Evolutionary conservation across 2,329 filamentous ascomycete species (phyloP), one percentile per base, ranked within the genome.

Genomic region (Colletotrichum abscissum): DNA sequence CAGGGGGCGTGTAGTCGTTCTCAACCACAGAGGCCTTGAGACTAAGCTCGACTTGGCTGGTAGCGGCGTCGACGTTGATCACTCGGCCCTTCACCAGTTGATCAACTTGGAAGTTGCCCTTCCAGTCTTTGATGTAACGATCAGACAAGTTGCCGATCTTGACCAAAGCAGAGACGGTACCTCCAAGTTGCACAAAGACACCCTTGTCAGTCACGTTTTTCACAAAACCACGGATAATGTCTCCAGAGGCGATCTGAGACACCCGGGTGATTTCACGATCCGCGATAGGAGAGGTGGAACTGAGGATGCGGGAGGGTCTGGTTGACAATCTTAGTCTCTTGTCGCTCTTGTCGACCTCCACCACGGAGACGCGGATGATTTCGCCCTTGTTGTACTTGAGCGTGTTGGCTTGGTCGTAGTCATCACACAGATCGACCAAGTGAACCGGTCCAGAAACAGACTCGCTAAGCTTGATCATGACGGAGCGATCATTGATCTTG

Each of bases 51-150:
- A 97, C 85, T 77, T 95, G 94, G 70, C 92, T 91, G 30, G 91
- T 86, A 49, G 88, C 87, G 6, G 87, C 78, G 77, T 98, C 93
- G 30, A 95, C 89, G 3, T 91, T 86, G 59, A 93, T 90, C 73
- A 99, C 88, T 76, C 96, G 94, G 64, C 95, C 97, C 82, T 93
- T 95, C 67, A 99, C 95, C 6, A 99, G 88, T 82, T 98, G 95
- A 78, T 97, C 95, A 60, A 96, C 86, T 78, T 97, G 92, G 84
- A 96, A 98, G 57, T 92, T 87, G 46, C 94, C 91, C 84, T 98
- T 97, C 97, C 97, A 99, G 74, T 98, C 94, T 83, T 98, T 98
- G 78, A 99, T 85, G 81, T 92, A 99, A 8, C 91, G 89, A 81
- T 99, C 97, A 0, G 95, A 98, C 16, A 99, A 88, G 81, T 98